A percentile compares a stretch with the other conserved stretches of the same genome.
phyloP scores from a whole-genome alignment of 2,329 filamentous ascomycete species.

The Zymoseptoria passerinii region DNA sequence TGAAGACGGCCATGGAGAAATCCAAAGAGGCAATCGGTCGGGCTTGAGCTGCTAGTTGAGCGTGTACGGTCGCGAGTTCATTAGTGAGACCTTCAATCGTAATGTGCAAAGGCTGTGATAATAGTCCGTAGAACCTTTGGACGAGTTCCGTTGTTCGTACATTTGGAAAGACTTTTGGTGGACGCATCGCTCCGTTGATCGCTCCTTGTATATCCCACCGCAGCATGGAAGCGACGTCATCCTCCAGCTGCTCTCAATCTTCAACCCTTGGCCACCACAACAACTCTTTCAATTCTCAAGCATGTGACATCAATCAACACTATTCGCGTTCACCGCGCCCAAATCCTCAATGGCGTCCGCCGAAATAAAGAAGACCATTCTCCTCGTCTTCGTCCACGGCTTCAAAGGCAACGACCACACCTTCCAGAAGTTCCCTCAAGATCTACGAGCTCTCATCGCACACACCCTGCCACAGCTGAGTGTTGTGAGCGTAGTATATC shows the following conservation, averaged over 20 bases:
- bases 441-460: conserved; percentile 57
- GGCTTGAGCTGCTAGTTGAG: not conserved
- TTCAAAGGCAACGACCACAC: conserved; percentile 81
- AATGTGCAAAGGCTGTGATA: too few relatives aligned
- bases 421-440: conserved; percentile 66
- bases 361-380: conserved; percentile 59
- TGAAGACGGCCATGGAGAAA: conserved; percentile 3
- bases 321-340: not conserved
- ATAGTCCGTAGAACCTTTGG: too few relatives aligned
- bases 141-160: too few relatives aligned
- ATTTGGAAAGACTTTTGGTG: too few relatives aligned
- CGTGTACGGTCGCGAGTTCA: not conserved
- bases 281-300: not conserved
- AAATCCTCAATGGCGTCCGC: not conserved
- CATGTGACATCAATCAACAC: not conserved
- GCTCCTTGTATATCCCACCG: too few relatives aligned
- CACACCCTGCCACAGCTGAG: conserved; percentile 60
- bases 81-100: too few relatives aligned
- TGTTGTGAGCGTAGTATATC: conserved; percentile 63
- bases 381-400: conserved; percentile 79
- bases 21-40: conserved; percentile 1
- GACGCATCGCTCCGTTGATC: too few relatives aligned
- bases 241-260: not conserved
- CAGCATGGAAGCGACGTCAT: not conserved
- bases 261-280: not conserved